Evolutionary conservation across 345 rosid genomes (phyloP).

Genomic region (Arabidopsis suecica): DNA sequence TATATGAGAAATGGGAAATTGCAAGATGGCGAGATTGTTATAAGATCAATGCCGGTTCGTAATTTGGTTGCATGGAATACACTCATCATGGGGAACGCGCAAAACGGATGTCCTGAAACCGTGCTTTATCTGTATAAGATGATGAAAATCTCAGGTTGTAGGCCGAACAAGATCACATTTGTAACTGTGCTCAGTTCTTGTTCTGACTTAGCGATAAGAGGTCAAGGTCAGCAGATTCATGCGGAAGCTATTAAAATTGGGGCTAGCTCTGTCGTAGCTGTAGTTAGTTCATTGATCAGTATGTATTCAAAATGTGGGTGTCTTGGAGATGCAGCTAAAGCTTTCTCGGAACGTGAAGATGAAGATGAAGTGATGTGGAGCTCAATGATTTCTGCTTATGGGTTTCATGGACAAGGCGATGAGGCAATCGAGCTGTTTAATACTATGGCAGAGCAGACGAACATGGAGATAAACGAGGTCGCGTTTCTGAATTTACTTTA

Average conservation of each 20-base stretch:
- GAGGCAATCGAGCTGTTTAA: slow-evolving; percentile 67
- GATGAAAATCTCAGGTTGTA: slow-evolving; percentile 64
- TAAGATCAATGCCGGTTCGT: slow-evolving; percentile 54
- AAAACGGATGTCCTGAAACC: slow-evolving; percentile 59
- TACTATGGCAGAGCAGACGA: slow-evolving; percentile 50
- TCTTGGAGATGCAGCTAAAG: slow-evolving; percentile 65
- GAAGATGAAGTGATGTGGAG: slow-evolving; percentile 82
- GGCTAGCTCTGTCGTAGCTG: slow-evolving; percentile 53
- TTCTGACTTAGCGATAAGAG: slow-evolving; percentile 70
- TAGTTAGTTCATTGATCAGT: slow-evolving; percentile 67
- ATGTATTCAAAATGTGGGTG: slow-evolving; percentile 84
- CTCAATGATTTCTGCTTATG: slow-evolving; percentile 81
- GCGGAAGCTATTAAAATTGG: slow-evolving; percentile 69
- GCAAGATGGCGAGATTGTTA: slow-evolving; percentile 64
- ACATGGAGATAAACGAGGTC: slow-evolving; percentile 57
- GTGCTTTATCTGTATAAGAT: slow-evolving; percentile 56
- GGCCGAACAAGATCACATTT: slow-evolving; percentile 68
- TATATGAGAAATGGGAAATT: slow-evolving; percentile 69
- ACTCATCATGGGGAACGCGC: slow-evolving; percentile 70
- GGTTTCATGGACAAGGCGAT: slow-evolving; percentile 73
- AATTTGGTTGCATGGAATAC: slow-evolving; percentile 76
- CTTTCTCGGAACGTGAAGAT: slow-evolving; percentile 57
- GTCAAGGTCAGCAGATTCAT: slow-evolving; percentile 83
- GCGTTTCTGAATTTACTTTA: slow-evolving; percentile 74
- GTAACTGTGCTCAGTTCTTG: slow-evolving; percentile 74